Conservation (phyloP, 163 green algal species). For the Prototheca wickerhamii region DNA sequence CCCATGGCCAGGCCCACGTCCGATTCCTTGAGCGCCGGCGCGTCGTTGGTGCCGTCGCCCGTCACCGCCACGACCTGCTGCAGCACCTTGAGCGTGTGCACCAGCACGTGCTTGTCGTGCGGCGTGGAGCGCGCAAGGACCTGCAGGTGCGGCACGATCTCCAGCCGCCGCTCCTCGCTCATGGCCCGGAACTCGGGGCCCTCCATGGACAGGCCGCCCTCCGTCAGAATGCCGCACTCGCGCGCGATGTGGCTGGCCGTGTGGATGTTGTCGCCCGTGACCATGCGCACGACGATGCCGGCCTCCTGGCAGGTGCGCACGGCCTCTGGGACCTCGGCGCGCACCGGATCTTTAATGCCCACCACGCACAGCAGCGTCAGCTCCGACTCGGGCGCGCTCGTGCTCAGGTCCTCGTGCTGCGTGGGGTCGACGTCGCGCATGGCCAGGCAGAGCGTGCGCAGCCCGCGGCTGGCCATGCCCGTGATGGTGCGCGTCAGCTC, state of each 20-base stretch:
- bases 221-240: constrained; percentile 88
- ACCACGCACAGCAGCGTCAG: constrained; percentile 67
- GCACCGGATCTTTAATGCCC: constrained; percentile 93
- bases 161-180: constrained; percentile 56
- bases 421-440: too few species aligned
- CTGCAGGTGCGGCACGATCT: constrained; percentile 48
- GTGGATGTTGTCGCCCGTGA: constrained; percentile 95
- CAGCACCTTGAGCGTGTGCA: constrained; percentile 67
- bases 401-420: too few species aligned
- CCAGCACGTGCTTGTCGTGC: constrained; percentile 85
- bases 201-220: constrained; percentile 74
- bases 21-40: constrained; percentile 89
- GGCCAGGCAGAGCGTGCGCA: constrained; percentile 79
- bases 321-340: constrained; percentile 78
- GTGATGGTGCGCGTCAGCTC: constrained; percentile 48
- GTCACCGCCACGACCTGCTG: constrained; percentile 75
- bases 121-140: constrained; percentile 88
- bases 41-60: constrained; percentile 94
- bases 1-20: constrained; percentile 95
- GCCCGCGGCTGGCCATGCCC: constrained; percentile 69
- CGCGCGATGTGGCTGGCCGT: constrained; percentile 89
- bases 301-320: constrained; percentile 76
- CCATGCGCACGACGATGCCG: constrained; percentile 93
- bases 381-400: constrained; percentile 36
- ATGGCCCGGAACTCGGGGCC: constrained; percentile 78